phyloP scores from a whole-genome alignment of 441 rosid species.

The Euphorbia celastroides region DNA sequence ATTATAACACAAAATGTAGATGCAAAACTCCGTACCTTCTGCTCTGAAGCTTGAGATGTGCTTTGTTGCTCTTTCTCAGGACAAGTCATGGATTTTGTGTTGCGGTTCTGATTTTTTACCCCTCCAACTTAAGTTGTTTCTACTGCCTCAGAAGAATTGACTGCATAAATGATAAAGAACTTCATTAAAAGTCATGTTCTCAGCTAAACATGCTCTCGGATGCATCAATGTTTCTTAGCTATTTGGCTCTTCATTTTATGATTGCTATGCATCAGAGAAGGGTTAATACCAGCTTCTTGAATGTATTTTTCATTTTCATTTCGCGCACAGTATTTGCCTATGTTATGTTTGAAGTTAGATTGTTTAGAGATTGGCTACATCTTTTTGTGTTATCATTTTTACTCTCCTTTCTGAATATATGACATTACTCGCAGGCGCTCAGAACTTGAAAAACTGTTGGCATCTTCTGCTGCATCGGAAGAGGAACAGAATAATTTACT shows the following conservation, averaged over 20 bases:
- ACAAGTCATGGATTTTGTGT: not conserved
- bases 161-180: not conserved
- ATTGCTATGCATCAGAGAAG: not conserved
- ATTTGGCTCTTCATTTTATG: conserved; percentile 3
- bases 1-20: not conserved
- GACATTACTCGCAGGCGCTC: conserved; percentile 91
- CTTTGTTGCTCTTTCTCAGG: not conserved
- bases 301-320: not conserved
- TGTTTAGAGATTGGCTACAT: conserved; percentile 9
- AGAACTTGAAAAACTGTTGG: conserved; percentile 81
- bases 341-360: not conserved
- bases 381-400: conserved; percentile 19
- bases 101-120: not conserved
- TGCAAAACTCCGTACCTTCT: not conserved
- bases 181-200: not conserved
- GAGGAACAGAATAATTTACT: conserved; percentile 83
- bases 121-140: not conserved
- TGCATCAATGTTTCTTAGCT: not conserved
- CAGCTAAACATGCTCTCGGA: not conserved
- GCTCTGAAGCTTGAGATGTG: not conserved
- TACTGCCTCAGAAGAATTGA: not conserved
- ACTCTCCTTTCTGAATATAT: conserved; percentile 24
- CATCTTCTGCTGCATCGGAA: conserved; percentile 80
- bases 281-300: not conserved
- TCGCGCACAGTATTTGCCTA: not conserved